Conservation (phyloP, 2,329 filamentous ascomycete species). For the Penicillium sp. region DNA sequence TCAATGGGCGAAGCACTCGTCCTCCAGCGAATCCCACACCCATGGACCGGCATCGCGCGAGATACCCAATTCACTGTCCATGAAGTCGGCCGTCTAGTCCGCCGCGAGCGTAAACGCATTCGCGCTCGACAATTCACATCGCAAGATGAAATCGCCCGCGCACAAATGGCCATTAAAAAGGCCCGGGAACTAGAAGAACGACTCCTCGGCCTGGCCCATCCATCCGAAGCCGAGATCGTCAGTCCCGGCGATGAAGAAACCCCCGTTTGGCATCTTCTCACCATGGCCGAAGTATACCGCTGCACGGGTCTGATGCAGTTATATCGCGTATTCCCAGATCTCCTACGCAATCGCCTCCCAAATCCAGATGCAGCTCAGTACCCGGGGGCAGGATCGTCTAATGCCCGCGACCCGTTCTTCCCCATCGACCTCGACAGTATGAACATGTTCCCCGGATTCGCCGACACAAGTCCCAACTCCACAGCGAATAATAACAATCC, state of each 20-base stretch:
- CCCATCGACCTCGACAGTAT: conserved; percentile 34
- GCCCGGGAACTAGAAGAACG: conserved; percentile 54
- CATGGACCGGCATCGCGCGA: conserved; percentile 49
- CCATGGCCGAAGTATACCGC: conserved; percentile 60
- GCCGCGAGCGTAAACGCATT: conserved; percentile 45
- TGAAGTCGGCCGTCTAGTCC: conserved; percentile 54
- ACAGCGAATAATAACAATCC: not conserved
- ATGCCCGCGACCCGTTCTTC: conserved; percentile 31
- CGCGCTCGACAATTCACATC: conserved; percentile 46
- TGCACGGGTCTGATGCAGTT: conserved; percentile 60
- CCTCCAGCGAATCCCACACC: conserved; percentile 46
- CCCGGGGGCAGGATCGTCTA: conserved; percentile 9
- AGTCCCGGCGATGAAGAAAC: conserved; percentile 61
- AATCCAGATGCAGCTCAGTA: conserved; percentile 13
- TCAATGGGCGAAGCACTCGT: conserved; percentile 37
- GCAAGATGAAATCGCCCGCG: conserved; percentile 41
- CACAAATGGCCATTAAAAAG: conserved; percentile 44
- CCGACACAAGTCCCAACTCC: conserved; percentile 5
- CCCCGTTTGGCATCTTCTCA: conserved; percentile 59
- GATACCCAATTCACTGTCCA: conserved; percentile 46
- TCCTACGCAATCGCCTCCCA: conserved; percentile 54
- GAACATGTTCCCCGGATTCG: conserved; percentile 30
- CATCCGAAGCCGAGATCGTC: conserved; percentile 54
- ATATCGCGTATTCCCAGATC: conserved; percentile 61
- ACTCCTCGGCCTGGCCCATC: conserved; percentile 55